Percentiles rank a stretch among this genome's conserved stretches.
These are phyloP conservation scores for Annulohypoxylon moriforme DNA, from an alignment of 495 filamentous ascomycete genomes.

Conservation along the genomic window DNA sequence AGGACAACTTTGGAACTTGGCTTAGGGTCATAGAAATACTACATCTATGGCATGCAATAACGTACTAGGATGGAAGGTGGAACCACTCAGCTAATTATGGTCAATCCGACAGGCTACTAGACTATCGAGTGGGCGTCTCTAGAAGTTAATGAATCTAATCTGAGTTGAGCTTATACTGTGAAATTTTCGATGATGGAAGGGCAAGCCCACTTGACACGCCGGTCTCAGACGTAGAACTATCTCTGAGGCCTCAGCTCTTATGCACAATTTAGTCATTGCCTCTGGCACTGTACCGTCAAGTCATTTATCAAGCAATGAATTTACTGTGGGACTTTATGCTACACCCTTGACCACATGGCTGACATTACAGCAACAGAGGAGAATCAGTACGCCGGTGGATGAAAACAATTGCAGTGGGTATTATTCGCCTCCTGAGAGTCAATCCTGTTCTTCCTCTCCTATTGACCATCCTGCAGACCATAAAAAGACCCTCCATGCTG, in stretches of 20 bases:
- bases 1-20: neutral
- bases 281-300: neutral
- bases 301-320: neutral
- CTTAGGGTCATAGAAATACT: neutral
- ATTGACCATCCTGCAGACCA: conserved; percentile 28
- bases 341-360: neutral
- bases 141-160: neutral
- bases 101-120: neutral
- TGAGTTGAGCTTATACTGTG: neutral
- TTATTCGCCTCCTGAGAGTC: conserved; percentile 46
- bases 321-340: conserved; percentile 13
- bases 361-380: conserved; percentile 1
- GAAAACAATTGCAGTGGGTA: conserved; percentile 44
- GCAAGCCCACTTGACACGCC: neutral
- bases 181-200: neutral
- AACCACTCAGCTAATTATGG: neutral
- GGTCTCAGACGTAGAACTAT: neutral
- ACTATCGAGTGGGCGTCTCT: too few species aligned
- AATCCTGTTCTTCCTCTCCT: conserved; percentile 35
- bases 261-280: neutral
- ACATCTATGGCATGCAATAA: neutral
- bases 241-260: neutral
- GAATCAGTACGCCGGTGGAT: conserved; percentile 26
- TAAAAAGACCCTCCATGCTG: conserved; percentile 12
- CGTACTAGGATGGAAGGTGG: too few species aligned